phyloP scores from a whole-genome alignment of 1,284 basidiomycete species.

The Porphyrellus sp. region DNA sequence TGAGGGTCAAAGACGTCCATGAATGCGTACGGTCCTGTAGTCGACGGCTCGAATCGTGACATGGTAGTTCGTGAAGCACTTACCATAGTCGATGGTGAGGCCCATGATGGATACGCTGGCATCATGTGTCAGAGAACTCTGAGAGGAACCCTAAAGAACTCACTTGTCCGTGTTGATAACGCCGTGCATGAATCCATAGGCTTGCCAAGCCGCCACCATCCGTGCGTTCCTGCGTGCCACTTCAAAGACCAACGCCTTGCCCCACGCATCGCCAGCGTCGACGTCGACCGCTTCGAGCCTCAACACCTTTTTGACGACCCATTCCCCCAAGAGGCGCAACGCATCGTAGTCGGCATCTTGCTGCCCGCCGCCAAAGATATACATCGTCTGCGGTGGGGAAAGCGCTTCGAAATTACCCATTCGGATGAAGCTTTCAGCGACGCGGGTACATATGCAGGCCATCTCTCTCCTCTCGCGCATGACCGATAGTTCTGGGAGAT shows the following conservation, averaged over 20 bases:
- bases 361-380: conserved; percentile 72
- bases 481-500: conserved; percentile 75
- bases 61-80: conserved; percentile 2
- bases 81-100: conserved; percentile 89
- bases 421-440: conserved; percentile 89
- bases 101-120: conserved; percentile 79
- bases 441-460: conserved; percentile 78
- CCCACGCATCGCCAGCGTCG: conserved; percentile 59
- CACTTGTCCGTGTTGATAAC: conserved; percentile 98
- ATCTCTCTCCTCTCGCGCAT: conserved; percentile 77
- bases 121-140: conserved; percentile 17
- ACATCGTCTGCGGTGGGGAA: conserved; percentile 65
- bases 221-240: conserved; percentile 78
- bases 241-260: conserved; percentile 69
- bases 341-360: conserved; percentile 75
- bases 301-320: conserved; percentile 62
- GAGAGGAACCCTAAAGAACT: conserved; percentile 18
- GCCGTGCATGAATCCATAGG: conserved; percentile 88
- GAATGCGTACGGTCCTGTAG: conserved; percentile 83
- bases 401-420: conserved; percentile 91
- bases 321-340: conserved; percentile 70
- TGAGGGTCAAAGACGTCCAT: conserved; percentile 87
- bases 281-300: conserved; percentile 41
- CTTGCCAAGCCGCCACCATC: conserved; percentile 95
- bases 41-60: neutral